Conservation (phyloP, 805 yeast species). For the Kurtzmaniella fragi region DNA sequence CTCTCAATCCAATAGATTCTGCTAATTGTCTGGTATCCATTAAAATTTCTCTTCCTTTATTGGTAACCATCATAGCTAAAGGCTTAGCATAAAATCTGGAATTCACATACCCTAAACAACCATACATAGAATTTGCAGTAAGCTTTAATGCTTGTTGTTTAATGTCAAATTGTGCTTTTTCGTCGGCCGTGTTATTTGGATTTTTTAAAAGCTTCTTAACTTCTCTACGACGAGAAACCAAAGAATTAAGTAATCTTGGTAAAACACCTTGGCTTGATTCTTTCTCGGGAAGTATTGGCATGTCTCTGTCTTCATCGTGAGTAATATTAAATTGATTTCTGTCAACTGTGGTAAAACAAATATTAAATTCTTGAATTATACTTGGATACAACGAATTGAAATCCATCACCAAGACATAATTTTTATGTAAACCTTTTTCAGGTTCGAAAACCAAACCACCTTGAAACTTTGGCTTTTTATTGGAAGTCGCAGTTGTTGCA, state of each 20-base stretch:
- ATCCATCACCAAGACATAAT: constrained; percentile 90
- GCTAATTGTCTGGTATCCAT: constrained; percentile 92
- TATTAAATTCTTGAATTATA: constrained; percentile 93
- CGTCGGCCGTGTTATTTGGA: constrained; percentile 56
- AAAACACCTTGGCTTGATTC: constrained; percentile 70
- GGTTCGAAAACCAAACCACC: constrained; percentile 98
- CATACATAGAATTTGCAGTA: constrained; percentile 99
- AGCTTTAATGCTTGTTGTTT: constrained; percentile 93
- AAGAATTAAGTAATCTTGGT: constrained; percentile 74
- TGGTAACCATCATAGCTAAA: constrained; percentile 90
- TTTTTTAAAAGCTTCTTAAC: constrained; percentile 83
- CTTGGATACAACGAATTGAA: constrained; percentile 97
- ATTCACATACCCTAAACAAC: constrained; percentile 89
- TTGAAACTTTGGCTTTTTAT: constrained; percentile 69
- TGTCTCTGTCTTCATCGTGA: constrained; percentile 49
- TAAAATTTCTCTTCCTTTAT: constrained; percentile 91
- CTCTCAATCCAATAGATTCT: constrained; percentile 74
- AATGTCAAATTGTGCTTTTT: constrained; percentile 83
- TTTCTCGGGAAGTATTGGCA: constrained; percentile 64
- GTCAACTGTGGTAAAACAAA: constrained; percentile 93
- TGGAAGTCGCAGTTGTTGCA: constrained; percentile 45
- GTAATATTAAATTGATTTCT: constrained; percentile 45
- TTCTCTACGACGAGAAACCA: constrained; percentile 88
- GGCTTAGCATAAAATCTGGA: constrained; percentile 96
- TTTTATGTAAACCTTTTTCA: constrained; percentile 87